Percentiles rank a stretch among this genome's conserved stretches.
These are phyloP conservation scores for Polytolypa hystricis DNA, from an alignment of 2,329 filamentous ascomycete genomes.

Conservation along the genomic window DNA sequence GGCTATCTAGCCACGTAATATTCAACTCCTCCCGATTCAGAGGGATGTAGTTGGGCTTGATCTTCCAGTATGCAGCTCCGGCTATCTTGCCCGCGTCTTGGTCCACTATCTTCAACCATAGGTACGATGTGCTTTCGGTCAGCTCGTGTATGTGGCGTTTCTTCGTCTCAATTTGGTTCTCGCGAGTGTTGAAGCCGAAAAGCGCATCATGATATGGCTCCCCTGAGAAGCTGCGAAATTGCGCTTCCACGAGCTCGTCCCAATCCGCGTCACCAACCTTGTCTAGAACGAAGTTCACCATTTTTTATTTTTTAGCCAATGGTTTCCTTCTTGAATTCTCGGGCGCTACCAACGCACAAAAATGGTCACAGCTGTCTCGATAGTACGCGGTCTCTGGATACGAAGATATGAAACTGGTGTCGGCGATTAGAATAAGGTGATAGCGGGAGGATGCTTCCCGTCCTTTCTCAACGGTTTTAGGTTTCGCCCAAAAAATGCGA, in stretches of 20 bases:
- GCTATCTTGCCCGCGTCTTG: slow-evolving; percentile 4
- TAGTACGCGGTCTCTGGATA: too few relatives aligned
- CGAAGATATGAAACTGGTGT: too few relatives aligned
- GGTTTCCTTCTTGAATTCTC: too few relatives aligned
- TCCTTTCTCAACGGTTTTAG: too few relatives aligned
- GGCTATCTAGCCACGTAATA: slow-evolving; percentile 10
- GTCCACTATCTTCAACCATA: slow-evolving; percentile 11
- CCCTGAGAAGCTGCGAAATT: slow-evolving; percentile 8
- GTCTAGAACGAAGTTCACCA: too few relatives aligned
- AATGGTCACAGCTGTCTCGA: too few relatives aligned
- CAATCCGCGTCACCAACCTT: slow-evolving; percentile 9
- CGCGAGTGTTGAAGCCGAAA: slow-evolving; percentile 5
- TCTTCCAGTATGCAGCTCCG: slow-evolving; percentile 8
- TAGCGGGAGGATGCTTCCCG: too few relatives aligned
- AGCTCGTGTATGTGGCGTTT: slow-evolving; percentile 1
- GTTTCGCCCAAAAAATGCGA: too few relatives aligned
- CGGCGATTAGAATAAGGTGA: too few relatives aligned
- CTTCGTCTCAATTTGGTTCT: slow-evolving; percentile 8
- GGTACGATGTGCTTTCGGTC: slow-evolving; percentile 2
- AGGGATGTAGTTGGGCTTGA: slow-evolving; percentile 6
- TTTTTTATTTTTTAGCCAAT: too few relatives aligned
- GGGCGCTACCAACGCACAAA: too few relatives aligned
- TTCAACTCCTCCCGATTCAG: too few relatives aligned
- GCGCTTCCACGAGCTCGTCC: slow-evolving; percentile 8
- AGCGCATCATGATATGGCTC: slow-evolving; percentile 8